Base-by-base conservation (phyloP, 208 protist species). In the Crithidia brevicula region DNA sequence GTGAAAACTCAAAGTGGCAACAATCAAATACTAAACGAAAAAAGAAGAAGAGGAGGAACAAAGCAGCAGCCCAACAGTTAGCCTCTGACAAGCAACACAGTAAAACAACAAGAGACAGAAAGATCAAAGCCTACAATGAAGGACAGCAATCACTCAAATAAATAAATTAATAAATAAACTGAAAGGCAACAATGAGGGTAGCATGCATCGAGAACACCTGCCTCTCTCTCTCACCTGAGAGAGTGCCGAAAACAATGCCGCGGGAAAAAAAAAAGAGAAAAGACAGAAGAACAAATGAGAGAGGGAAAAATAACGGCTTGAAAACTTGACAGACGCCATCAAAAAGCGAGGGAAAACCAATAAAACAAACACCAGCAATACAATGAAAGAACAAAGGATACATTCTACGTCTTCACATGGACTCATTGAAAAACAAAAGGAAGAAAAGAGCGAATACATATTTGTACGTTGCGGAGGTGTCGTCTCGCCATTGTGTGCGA, bases 401-500 rank as follows among this genome's bases (percentile, higher is more conserved):
- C n/a, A n/a, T n/a, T n/a, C n/a, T n/a, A n/a, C n/a, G n/a, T n/a
- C n/a, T n/a, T n/a, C n/a, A n/a, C n/a, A n/a, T n/a, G n/a, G n/a
- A n/a, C n/a, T n/a, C n/a, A n/a, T n/a, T n/a, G n/a, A n/a, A n/a
- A n/a, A n/a, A n/a, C n/a, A n/a, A n/a, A n/a, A n/a, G n/a, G n/a
- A n/a, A n/a, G n/a, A n/a, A n/a, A n/a, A n/a, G n/a, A n/a, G n/a
- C n/a, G n/a, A n/a, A n/a, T n/a, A n/a, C n/a, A n/a, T n/a, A n/a
- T n/a, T n/a, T n/a, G n/a, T n/a, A n/a, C n/a, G n/a, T n/a, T 40
- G 54, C 54, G 28, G 22, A n/a, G 9, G 23, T 46, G 36, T 13
- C 36, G 36, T 60, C 30, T 46, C 54, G 54, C 54, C 54, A 20
- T 22, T 60, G 34, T 46, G 54, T 60, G 54, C 36, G 36, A 60